phyloP scores from a whole-genome alignment of 164 flowering plant genomes.

The Buxus sempervirens region DNA sequence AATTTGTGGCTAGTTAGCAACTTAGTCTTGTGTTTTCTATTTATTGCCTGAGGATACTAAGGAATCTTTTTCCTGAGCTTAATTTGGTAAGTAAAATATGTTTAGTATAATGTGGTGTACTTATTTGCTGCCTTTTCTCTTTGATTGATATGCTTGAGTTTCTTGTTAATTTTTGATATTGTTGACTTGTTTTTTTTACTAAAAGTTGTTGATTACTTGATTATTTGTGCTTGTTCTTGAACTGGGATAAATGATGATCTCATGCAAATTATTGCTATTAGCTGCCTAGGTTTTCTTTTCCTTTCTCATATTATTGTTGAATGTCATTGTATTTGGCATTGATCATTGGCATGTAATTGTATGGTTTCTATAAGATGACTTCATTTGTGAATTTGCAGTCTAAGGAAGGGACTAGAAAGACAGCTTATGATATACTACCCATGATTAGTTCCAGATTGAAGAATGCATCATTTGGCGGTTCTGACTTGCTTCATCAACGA shows the following conservation, averaged over 20 bases:
- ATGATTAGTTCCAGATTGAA: conserved; percentile 50
- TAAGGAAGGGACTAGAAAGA: conserved; percentile 62
- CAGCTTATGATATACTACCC: conserved; percentile 70
- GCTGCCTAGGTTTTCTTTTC: background rate
- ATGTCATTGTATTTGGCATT: background rate
- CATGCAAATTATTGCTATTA: background rate
- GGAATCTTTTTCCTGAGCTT: no score
- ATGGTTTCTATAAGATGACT: background rate
- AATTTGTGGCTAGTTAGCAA: no score
- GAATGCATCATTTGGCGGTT: conserved; percentile 23
- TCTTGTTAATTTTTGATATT: no score
- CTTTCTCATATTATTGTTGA: background rate
- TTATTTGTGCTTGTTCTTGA: background rate
- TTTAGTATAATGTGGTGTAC: no score
- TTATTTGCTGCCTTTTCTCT: no score
- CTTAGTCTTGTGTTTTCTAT: no score
- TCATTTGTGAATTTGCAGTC: conserved; percentile 37
- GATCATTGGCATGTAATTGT: background rate
- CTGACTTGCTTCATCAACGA: conserved; percentile 42
- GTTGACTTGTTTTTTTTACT: background rate
- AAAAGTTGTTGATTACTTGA: background rate
- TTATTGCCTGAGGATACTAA: no score
- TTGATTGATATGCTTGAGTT: no score
- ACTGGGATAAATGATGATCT: background rate
- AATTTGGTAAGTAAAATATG: no score